Conservation (phyloP, 148 eudicot genomes). For the Arbutus unedo region DNA sequence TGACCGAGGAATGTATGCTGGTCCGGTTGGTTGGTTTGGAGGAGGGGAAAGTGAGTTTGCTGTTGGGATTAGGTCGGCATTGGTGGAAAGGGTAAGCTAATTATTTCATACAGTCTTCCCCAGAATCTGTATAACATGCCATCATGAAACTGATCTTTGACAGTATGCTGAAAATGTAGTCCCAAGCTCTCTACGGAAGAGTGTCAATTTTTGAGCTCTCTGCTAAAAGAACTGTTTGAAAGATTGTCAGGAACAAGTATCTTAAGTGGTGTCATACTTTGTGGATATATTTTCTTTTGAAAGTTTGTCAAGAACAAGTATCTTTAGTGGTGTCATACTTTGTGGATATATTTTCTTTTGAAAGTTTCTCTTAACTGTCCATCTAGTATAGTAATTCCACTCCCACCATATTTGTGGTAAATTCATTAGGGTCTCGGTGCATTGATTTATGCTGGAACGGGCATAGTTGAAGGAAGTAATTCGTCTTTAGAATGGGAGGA, state of each 20-base stretch:
- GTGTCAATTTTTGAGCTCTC: neutral
- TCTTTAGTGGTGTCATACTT: neutral
- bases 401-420: neutral
- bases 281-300: neutral
- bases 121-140: neutral
- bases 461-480: conserved; percentile 90
- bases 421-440: conserved; percentile 65
- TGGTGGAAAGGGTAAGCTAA: conserved; percentile 61
- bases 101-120: neutral
- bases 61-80: conserved; percentile 94
- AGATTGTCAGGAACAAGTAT: neutral
- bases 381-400: neutral
- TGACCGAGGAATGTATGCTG: conserved; percentile 98
- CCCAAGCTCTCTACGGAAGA: neutral
- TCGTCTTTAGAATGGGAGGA: conserved; percentile 92
- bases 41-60: conserved; percentile 96
- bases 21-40: conserved; percentile 98
- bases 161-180: neutral
- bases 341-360: neutral
- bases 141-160: neutral
- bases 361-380: neutral
- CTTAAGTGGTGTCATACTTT: neutral
- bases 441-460: conserved; percentile 89
- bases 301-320: neutral
- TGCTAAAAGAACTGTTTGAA: neutral